Evolutionary conservation across 129 eudicot genomes (phyloP), one percentile per base, ranked within the genome.

Genomic region (Artemisia tridentata): DNA sequence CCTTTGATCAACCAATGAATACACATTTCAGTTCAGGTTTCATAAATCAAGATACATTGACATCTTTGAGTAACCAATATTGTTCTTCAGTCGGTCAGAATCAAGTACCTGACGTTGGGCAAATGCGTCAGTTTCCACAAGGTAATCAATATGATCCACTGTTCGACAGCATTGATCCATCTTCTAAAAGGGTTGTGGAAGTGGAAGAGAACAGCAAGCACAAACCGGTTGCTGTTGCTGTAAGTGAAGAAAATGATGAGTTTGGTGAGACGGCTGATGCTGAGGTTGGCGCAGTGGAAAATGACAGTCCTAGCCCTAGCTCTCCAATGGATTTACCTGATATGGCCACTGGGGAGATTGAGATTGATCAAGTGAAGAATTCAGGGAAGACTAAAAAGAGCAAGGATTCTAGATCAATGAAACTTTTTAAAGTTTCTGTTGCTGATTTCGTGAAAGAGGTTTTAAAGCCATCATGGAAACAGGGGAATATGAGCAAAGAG

Each of bases 401-500:
- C 65, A 89, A 89, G 78, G 96, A 87, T 73, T 88, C 96, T 4
- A 81, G 86, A 74, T 83, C 95, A 7, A 85, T 76, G 95, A 93
- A 85, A 65, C 89, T 85, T 68, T 93, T 89, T 71, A 89, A 93
- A 72, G 78, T 69, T 58, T 83, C 92, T 14, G 74, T 93, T 70
- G 98, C 98, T 69, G 83, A 86, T 75, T 93, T 93, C 79, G 98
- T 93, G 48, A 93, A 93, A 83, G 98, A 89, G 75, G 90, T 93
- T 18, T 41, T 93, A 54, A 93, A 93, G 74, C 98, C 98, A 9
- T 90, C 96, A 7, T 93, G 98, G 98, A 82, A 95, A 52, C 95
- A 93, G 76, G 98, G 98, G 63, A 93, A 93, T 78, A 93, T 93
- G 98, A 93, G 98, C 84, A 93, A 93, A 86, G 98, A 93, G 82